phyloP scores from a whole-genome alignment of 2,329 filamentous ascomycete genomes.

The Monilinia polystroma region DNA sequence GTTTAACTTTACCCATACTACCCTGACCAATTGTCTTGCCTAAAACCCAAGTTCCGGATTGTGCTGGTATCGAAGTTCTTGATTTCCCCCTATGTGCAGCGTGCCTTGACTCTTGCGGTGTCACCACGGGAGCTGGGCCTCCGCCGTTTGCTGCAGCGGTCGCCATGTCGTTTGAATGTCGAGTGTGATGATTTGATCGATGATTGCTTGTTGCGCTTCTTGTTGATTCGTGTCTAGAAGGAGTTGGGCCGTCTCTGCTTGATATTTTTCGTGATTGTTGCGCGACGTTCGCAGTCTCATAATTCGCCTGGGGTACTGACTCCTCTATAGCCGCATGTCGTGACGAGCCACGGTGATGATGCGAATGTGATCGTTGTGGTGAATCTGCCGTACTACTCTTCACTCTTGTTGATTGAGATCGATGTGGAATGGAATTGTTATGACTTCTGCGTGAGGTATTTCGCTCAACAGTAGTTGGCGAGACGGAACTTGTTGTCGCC shows the following conservation, averaged over 20 bases:
- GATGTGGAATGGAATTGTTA: slow-evolving; percentile 34
- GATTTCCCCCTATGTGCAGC: slow-evolving; percentile 54
- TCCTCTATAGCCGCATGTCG: slow-evolving; percentile 46
- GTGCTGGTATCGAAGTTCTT: slow-evolving; percentile 82
- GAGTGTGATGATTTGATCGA: slow-evolving; percentile 40
- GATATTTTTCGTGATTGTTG: slow-evolving; percentile 37
- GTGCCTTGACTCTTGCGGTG: slow-evolving; percentile 49
- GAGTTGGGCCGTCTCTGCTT: slow-evolving; percentile 36
- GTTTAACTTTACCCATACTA: slow-evolving; percentile 98
- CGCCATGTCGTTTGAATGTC: slow-evolving; percentile 46
- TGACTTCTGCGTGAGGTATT: slow-evolving; percentile 30
- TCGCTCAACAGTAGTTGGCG: slow-evolving; percentile 35
- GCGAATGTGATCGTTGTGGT: slow-evolving; percentile 35
- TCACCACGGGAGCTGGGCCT: slow-evolving; percentile 51
- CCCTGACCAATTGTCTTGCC: slow-evolving; percentile 97
- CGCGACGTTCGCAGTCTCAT: slow-evolving; percentile 68
- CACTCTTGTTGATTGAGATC: slow-evolving; percentile 37
- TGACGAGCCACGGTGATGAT: slow-evolving; percentile 42
- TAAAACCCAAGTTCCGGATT: slow-evolving; percentile 89
- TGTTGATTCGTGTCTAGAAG: slow-evolving; percentile 34
- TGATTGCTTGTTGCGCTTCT: slow-evolving; percentile 44
- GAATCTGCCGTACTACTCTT: slow-evolving; percentile 27
- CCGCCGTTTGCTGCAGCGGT: slow-evolving; percentile 54
- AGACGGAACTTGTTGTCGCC: slow-evolving; percentile 33
- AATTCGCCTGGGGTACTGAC: slow-evolving; percentile 61